Base-by-base conservation (phyloP, 768 basidiomycete species). In the Boletus edulis region DNA sequence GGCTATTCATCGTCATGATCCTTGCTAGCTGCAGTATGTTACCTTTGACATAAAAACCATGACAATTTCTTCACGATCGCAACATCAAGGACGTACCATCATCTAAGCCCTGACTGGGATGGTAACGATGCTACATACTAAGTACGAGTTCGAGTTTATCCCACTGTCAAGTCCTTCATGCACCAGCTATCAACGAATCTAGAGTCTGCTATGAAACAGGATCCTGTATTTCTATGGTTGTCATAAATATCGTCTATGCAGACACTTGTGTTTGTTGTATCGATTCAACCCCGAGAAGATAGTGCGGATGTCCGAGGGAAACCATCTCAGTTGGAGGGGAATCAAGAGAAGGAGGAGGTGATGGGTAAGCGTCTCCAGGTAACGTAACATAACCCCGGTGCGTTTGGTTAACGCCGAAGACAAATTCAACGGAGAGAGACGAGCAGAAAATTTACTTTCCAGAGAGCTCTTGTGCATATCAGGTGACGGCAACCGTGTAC, bases 321-420 rank as follows among this genome's bases (percentile, higher is more conserved):
- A 39, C 31, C 12, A 29, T 52, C 17, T 64, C 56, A 0, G 46
- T 54, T 41, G 54, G 55, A 2, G 69, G 71, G 4, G 68, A 64
- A 62, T 62, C 61, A 51, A 64, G 55, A 45, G 66, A 62, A 18
- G 70, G 72, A 48, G 80, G 81, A 2, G 79, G 81, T 0, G 80
- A 80, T 18, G 81, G 81, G 63, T 82, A 82, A 15, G 76, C 71
- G 34, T 73, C 73, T n/a, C 62, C 62, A 8, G 75, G 73, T 42
- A 69, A 70, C 35, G 73, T 42, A 69, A 70, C 35, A 52, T 58
- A 32, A 57, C 52, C 34, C 55, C 59, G 7, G 49, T 40, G 27
- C 69, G 66, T 54, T 73, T 66, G 24, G 56, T 60, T 20, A 67
- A 64, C 22, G 57, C 54, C 20, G 60, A 57, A 20, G 60, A 54